phyloP scores from a whole-genome alignment of 257 asterid species.

The Solanum corneliomulleri region DNA sequence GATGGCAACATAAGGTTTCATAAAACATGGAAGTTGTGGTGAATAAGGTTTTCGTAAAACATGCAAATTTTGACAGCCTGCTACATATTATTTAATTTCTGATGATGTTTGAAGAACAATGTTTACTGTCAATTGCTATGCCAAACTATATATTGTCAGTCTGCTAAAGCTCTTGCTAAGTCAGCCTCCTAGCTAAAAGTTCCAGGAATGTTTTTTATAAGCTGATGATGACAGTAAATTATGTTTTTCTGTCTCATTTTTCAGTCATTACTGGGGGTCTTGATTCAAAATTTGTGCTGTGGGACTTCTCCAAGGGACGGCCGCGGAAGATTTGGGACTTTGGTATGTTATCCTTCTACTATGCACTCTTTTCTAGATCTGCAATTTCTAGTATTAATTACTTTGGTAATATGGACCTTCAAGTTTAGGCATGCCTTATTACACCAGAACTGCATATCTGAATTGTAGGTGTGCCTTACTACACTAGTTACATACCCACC shows the following conservation, averaged over 20 bases:
- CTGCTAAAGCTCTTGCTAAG: background rate
- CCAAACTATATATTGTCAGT: background rate
- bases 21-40: background rate
- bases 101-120: background rate
- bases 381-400: background rate
- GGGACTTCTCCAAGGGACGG: conserved; percentile 97
- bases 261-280: conserved; percentile 93
- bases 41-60: background rate
- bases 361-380: background rate
- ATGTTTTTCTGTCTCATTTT: background rate
- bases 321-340: conserved; percentile 62
- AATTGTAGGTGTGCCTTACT: background rate
- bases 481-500: background rate
- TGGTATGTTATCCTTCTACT: conserved; percentile 35
- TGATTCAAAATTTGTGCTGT: conserved; percentile 77
- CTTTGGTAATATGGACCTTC: background rate
- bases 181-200: background rate
- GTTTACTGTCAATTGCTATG: background rate
- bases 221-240: background rate
- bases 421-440: background rate
- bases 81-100: background rate
- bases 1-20: background rate
- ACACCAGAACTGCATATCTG: background rate
- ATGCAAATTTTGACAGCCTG: background rate
- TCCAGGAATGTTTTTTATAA: background rate